These are phyloP conservation scores for Chrysopogon serrulatus DNA, from an alignment of 176 grass and related monocot genomes.

Conservation along the genomic window DNA sequence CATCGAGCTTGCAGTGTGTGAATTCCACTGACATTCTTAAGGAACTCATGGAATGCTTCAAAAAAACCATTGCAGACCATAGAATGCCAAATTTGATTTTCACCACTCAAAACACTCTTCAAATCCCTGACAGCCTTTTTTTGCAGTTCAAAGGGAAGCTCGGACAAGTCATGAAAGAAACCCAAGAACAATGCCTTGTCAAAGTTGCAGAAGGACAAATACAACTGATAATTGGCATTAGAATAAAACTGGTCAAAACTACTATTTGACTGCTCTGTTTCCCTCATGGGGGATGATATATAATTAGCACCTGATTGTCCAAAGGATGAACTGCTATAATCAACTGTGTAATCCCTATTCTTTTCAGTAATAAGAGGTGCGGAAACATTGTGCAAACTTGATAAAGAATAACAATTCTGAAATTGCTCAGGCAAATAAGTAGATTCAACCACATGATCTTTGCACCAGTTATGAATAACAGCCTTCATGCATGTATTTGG, in stretches of 20 bases:
- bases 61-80: conserved; percentile 76
- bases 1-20: conserved; percentile 39
- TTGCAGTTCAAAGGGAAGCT: conserved; percentile 67
- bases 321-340: conserved; percentile 55
- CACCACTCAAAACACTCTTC: conserved; percentile 50
- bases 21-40: conserved; percentile 39
- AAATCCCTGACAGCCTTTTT: conserved; percentile 58
- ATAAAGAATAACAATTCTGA: conserved; percentile 49
- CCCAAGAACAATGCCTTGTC: conserved; percentile 63
- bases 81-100: conserved; percentile 48
- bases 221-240: conserved; percentile 68
- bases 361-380: conserved; percentile 67
- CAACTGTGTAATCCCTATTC: conserved; percentile 40
- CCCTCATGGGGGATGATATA: conserved; percentile 41
- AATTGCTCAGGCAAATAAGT: conserved; percentile 39
- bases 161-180: conserved; percentile 60
- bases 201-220: conserved; percentile 68
- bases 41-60: conserved; percentile 65
- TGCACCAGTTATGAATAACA: conserved; percentile 77
- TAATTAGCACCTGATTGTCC: conserved; percentile 52
- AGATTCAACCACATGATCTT: conserved; percentile 25
- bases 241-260: conserved; percentile 47
- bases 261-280: conserved; percentile 41
- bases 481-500: conserved; percentile 77
- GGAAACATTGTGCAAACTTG: conserved; percentile 78